phyloP scores from a whole-genome alignment of 1,284 basidiomycete genomes.

The Ustilago esculenta region DNA sequence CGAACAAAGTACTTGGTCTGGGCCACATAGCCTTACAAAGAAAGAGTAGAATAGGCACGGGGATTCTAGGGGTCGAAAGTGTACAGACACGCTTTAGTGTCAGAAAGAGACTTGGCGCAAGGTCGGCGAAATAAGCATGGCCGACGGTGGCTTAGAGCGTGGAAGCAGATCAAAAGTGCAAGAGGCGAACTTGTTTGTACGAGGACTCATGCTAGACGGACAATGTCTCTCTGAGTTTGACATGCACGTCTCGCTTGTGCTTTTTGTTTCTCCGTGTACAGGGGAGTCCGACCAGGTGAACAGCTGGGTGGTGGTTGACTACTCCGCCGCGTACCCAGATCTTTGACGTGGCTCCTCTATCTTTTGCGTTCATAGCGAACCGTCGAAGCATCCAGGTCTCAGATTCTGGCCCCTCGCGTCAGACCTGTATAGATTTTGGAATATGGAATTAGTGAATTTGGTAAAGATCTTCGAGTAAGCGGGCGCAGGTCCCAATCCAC shows the following conservation, averaged over 20 bases:
- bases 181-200: slow-evolving; percentile 4
- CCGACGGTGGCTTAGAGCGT: background rate
- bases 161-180: background rate
- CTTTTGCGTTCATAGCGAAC: no score
- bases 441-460: no score
- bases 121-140: background rate
- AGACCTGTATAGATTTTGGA: no score
- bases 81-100: no score
- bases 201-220: slow-evolving; percentile 5
- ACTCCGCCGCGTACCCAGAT: no score
- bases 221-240: slow-evolving; percentile 10
- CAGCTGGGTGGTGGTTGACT: background rate
- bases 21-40: background rate
- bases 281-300: no score
- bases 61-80: no score
- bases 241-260: slow-evolving; percentile 5
- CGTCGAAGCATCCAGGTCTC: slow-evolving; percentile 16
- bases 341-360: no score
- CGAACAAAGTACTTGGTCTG: slow-evolving; percentile 1
- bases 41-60: no score
- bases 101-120: no score
- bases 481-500: slow-evolving; percentile 2
- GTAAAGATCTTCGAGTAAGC: slow-evolving; percentile 5
- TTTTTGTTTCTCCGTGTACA: slow-evolving; percentile 1
- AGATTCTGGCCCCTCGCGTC: no score